These are phyloP conservation scores for Apodospora peruviana DNA, from an alignment of 495 filamentous ascomycete species.

Conservation along the genomic window DNA sequence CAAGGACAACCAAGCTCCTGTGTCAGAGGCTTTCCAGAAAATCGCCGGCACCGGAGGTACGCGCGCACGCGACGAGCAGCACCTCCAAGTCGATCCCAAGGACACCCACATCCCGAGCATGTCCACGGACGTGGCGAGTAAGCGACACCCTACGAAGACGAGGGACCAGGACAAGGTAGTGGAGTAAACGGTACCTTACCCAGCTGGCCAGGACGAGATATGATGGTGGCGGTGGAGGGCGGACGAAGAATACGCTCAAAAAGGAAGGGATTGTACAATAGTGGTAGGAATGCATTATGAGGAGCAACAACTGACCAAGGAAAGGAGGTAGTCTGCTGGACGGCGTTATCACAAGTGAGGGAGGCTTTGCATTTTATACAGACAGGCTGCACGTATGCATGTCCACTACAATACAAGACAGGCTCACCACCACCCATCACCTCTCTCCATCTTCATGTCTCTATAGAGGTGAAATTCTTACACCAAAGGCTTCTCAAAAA, in stretches of 20 bases:
- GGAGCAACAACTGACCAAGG: no score
- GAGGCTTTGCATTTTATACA: no score
- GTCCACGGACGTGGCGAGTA: constrained; percentile 4
- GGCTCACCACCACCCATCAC: not conserved
- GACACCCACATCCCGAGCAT: constrained; percentile 6
- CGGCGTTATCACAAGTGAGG: no score
- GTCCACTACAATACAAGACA: not conserved
- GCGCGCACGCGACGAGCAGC: constrained; percentile 3
- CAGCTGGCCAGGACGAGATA: not conserved
- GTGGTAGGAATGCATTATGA: no score
- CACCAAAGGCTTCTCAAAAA: constrained; percentile 11
- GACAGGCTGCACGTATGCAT: no score
- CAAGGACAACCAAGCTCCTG: not conserved
- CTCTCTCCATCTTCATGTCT: not conserved
- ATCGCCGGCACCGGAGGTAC: constrained; percentile 13
- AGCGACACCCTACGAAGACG: constrained; percentile 11
- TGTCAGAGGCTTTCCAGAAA: constrained; percentile 16
- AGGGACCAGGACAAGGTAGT: not conserved
- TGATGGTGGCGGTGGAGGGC: not conserved
- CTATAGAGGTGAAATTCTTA: not conserved
- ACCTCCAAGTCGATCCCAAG: constrained; percentile 9
- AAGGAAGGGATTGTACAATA: no score
- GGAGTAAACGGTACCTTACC: not conserved
- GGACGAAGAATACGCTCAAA: no score
- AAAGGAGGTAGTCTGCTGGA: no score